Evolutionary conservation across 305 asterid genomes (phyloP), one percentile per base, ranked within the genome.

Genomic region (Withania somnifera): DNA sequence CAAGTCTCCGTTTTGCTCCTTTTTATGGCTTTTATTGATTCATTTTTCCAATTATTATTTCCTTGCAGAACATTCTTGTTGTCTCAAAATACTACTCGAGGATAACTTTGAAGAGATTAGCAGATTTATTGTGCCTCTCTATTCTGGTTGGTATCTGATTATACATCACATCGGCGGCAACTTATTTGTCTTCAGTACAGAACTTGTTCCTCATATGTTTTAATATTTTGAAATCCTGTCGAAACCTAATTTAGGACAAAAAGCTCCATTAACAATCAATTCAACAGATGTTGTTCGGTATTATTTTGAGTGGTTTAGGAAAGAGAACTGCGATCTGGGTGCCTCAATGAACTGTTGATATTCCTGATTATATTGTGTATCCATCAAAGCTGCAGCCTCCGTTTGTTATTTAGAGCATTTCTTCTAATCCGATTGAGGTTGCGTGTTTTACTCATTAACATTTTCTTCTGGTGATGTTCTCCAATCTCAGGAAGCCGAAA

Each of bases 31-130:
- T 75, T 6, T 75, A 17, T 17, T 75, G 28, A 51, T 75, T 75
- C 6, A 75, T 75, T 0, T 24, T 50, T 28, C 79, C 2, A 8
- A 75, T 75, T 53, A 51, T 52, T 17, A 28, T 82, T 85, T 79
- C 75, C 45, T 80, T 88, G 90, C 98, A 95, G 99, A 95, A 95
- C 87, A 94, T 94, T 86, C 90, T 94, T 78, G 98, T 94, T 57
- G 92, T 93, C 80, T 94, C 99, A 58, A 93, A 92, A 85, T 95
- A 94, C 89, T 95, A 95, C 84, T 90, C 98, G 17, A 89, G 93
- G 86, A 86, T 93, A 86, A 92, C 92, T 79, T 86, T 95, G 92
- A 92, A 91, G 90, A 92, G 98, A 87, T 91, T 95, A 88, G 96
- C 99, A 50, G 95, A 89, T 87, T 89, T 95, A 60, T 87, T 95